Evolutionary conservation across 1,139 yeast species (phyloP).

Genomic region (Pichia cactophila): DNA sequence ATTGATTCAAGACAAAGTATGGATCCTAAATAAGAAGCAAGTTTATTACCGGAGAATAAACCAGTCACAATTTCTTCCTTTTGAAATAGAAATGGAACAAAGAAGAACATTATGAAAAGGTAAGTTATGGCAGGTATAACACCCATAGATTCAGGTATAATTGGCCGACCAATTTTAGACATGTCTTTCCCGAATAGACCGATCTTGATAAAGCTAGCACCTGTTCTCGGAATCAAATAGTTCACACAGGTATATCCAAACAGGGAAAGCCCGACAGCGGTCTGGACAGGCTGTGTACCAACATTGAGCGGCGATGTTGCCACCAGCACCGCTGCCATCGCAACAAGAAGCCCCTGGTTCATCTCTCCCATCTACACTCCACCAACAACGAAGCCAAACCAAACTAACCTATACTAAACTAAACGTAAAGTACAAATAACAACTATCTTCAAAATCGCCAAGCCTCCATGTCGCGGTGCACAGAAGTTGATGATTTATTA

Average conservation of each 20-base stretch:
- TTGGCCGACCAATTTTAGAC: conserved; percentile 62
- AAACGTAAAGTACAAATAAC: no score
- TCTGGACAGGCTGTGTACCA: conserved; percentile 32
- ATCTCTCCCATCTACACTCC: not conserved
- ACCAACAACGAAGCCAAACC: no score
- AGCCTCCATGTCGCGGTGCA: not conserved
- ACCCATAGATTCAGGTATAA: conserved; percentile 88
- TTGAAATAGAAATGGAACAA: conserved; percentile 85
- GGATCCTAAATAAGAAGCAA: conserved; percentile 82
- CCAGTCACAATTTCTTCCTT: conserved; percentile 40
- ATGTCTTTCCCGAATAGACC: conserved; percentile 83
- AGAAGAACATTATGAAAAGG: conserved; percentile 69
- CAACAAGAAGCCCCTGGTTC: not conserved
- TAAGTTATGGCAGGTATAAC: conserved; percentile 78
- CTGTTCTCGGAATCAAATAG: conserved; percentile 58
- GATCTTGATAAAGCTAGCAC: conserved; percentile 58
- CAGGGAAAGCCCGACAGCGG: conserved; percentile 47
- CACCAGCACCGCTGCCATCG: not conserved
- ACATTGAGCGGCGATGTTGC: not conserved
- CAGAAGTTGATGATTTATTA: not conserved
- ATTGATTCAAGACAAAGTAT: conserved; percentile 78
- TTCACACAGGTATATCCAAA: conserved; percentile 57
- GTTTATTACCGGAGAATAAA: conserved; percentile 35
- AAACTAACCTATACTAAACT: no score
- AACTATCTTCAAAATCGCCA: no score